phyloP scores from a whole-genome alignment of 352 stramenopile species.

The Phytophthora rubi region DNA sequence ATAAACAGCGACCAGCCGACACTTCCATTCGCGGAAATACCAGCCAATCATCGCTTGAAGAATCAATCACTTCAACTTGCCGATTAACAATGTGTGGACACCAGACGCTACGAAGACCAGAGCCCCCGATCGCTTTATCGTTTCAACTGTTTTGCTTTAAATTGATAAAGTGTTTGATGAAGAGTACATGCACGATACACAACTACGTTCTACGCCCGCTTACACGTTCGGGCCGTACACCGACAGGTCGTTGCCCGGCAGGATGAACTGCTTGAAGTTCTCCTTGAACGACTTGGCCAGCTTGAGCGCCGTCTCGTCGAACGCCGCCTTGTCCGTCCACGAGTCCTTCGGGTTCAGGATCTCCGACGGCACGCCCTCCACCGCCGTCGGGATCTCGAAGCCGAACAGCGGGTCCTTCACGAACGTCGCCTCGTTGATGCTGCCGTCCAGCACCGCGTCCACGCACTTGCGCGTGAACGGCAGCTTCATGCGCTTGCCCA shows the following conservation, averaged over 20 bases:
- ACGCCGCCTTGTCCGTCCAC: slow-evolving; percentile 83
- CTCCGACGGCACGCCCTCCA: slow-evolving; percentile 75
- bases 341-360: slow-evolving; percentile 80
- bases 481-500: slow-evolving; percentile 98
- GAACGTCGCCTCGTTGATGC: slow-evolving; percentile 69
- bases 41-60: neutral
- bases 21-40: no score
- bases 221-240: slow-evolving; percentile 65
- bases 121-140: no score
- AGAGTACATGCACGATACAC: slow-evolving; percentile 29
- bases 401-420: slow-evolving; percentile 77
- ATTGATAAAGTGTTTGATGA: slow-evolving; percentile 20
- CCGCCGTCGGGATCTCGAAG: slow-evolving; percentile 67
- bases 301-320: slow-evolving; percentile 77
- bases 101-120: no score
- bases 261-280: slow-evolving; percentile 89
- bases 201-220: neutral
- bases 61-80: neutral
- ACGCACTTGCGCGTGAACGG: slow-evolving; percentile 80
- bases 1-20: no score
- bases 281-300: slow-evolving; percentile 79
- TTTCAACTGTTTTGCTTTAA: slow-evolving; percentile 14
- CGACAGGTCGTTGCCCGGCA: slow-evolving; percentile 77
- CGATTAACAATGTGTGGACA: neutral
- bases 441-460: slow-evolving; percentile 74